A percentile compares a stretch with the other conserved stretches of the same genome.
Conservation (phyloP, 352 stramenopile genomes). For the Phytophthora constricta region DNA sequence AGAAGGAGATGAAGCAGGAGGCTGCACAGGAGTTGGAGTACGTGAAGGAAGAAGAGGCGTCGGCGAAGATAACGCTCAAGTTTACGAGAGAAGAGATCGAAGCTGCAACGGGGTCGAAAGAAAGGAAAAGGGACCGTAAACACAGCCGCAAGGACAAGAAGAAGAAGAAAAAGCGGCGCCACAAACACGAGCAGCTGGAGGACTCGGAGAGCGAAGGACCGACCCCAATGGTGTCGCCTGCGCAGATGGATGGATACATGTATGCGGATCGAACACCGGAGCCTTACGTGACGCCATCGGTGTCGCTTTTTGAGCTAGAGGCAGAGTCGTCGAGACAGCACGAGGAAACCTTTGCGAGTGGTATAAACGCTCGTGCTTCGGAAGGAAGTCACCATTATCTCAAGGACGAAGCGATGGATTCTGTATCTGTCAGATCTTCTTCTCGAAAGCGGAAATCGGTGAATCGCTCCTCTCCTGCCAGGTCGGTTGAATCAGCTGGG, state of each 20-base stretch:
- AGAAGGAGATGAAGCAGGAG: conserved; percentile 64
- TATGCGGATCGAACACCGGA: conserved; percentile 45
- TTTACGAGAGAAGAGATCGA: conserved; percentile 50
- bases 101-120: conserved; percentile 31
- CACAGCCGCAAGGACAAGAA: conserved; percentile 61
- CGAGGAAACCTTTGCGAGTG: conserved; percentile 4
- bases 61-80: conserved; percentile 33
- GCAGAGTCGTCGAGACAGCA: conserved; percentile 4
- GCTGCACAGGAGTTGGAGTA: conserved; percentile 1
- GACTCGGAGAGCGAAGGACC: conserved; percentile 63
- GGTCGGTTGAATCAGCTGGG: conserved; percentile 24
- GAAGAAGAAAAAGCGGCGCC: conserved; percentile 54
- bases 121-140: conserved; percentile 69
- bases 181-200: conserved; percentile 50
- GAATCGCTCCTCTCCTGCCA: conserved; percentile 25
- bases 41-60: conserved; percentile 4
- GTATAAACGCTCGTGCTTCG: conserved; percentile 9
- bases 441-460: conserved; percentile 40
- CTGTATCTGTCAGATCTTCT: conserved; percentile 24
- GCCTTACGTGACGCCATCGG: conserved; percentile 23
- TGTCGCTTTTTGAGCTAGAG: conserved; percentile 19
- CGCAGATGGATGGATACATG: conserved; percentile 52
- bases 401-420: conserved; percentile 18
- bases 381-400: conserved; percentile 11
- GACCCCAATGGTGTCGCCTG: conserved; percentile 49